phyloP scores from a whole-genome alignment of 306 rosid species.

The Prunus salicina region DNA sequence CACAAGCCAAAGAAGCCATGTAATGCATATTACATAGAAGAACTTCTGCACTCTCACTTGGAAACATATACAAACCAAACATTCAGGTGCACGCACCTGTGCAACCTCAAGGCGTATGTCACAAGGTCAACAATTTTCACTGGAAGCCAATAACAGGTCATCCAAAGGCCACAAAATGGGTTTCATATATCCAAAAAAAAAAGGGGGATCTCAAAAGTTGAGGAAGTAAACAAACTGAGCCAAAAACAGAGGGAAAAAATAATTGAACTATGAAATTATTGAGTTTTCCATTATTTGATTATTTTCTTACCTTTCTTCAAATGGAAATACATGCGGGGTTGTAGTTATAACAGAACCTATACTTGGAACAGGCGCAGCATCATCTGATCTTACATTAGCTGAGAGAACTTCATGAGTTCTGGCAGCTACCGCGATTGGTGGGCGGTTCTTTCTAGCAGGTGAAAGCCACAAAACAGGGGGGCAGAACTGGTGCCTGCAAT shows the following conservation, averaged over 20 bases:
- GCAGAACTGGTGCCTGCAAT: slow-evolving; percentile 94
- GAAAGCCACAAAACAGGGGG: slow-evolving; percentile 91
- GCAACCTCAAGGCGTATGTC: not conserved
- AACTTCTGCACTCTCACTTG: slow-evolving; percentile 1
- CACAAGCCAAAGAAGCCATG: not conserved
- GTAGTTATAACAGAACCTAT: slow-evolving; percentile 70
- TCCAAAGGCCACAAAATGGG: not conserved
- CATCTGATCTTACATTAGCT: slow-evolving; percentile 58
- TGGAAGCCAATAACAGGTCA: not conserved
- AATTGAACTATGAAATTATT: not conserved
- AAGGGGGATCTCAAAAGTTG: not conserved
- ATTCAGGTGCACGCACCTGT: not conserved
- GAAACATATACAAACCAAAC: not conserved
- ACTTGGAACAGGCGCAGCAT: slow-evolving; percentile 44
- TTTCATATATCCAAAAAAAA: not conserved
- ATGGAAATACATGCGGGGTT: slow-evolving; percentile 87
- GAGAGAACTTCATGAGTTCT: slow-evolving; percentile 83
- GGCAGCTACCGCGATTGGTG: slow-evolving; percentile 84
- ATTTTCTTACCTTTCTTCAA: slow-evolving; percentile 78
- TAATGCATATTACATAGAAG: not conserved
- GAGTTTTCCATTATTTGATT: not conserved
- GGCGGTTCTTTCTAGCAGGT: slow-evolving; percentile 84
- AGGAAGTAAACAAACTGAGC: not conserved
- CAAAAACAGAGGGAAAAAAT: not conserved
- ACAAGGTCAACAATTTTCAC: not conserved